phyloP scores from a whole-genome alignment of 179 eudicot species.

The Nepenthes alata region DNA sequence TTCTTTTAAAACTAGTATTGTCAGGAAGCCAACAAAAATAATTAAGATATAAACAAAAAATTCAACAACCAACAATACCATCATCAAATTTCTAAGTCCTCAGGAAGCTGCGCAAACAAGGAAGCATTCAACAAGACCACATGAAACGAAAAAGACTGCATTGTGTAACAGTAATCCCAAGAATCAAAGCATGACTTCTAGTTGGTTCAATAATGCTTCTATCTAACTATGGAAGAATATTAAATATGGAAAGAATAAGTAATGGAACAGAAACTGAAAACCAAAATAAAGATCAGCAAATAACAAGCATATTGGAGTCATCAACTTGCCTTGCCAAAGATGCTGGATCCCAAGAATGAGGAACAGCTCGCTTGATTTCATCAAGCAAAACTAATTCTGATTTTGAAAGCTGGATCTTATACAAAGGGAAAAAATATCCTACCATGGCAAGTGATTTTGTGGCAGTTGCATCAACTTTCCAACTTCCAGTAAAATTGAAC shows the following conservation, averaged over 20 bases:
- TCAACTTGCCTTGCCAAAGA: conserved; percentile 79
- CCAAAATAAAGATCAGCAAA: background rate
- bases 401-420: conserved; percentile 40
- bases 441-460: conserved; percentile 92
- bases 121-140: too few relatives aligned
- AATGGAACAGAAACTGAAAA: background rate
- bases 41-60: too few relatives aligned
- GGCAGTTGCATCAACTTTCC: conserved; percentile 81
- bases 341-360: conserved; percentile 92
- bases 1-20: too few relatives aligned
- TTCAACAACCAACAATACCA: too few relatives aligned
- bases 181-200: background rate
- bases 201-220: background rate
- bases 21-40: too few relatives aligned
- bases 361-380: conserved; percentile 77
- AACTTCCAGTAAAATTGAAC: conserved; percentile 93
- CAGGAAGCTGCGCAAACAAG: too few relatives aligned
- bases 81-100: too few relatives aligned
- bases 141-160: too few relatives aligned
- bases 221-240: background rate
- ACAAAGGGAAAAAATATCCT: conserved; percentile 64
- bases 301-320: conserved; percentile 1
- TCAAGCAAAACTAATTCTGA: conserved; percentile 45
- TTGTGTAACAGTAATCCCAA: background rate
- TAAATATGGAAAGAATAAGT: background rate